Evolutionary conservation across 202 grass and related monocot genomes (phyloP).

Genomic region (Panicum hallii): DNA sequence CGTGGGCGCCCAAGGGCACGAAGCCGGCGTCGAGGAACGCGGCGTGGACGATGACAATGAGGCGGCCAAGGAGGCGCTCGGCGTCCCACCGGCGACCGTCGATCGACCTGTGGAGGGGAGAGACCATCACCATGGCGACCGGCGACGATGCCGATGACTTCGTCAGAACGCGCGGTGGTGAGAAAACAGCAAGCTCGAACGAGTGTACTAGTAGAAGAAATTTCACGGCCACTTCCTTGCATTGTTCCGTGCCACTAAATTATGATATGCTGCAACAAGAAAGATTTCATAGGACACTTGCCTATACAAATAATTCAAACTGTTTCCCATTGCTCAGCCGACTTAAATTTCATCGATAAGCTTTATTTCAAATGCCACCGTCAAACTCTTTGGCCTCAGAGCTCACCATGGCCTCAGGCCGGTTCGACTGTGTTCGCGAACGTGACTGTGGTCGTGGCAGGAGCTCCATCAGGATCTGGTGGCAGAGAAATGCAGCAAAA

Average conservation of each 20-base stretch:
- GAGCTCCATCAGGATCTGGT: too few relatives aligned
- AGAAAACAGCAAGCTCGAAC: not conserved
- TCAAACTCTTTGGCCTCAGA: too few relatives aligned
- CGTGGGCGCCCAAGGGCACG: not conserved
- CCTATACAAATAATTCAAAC: too few relatives aligned
- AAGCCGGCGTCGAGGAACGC: conserved; percentile 30
- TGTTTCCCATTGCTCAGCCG: too few relatives aligned
- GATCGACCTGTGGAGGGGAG: conserved; percentile 38
- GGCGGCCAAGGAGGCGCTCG: conserved; percentile 12
- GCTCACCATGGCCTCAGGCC: too few relatives aligned
- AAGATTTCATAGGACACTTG: too few relatives aligned
- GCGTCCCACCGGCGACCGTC: not conserved
- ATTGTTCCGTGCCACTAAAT: not conserved
- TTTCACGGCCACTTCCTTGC: not conserved
- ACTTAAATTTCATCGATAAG: too few relatives aligned
- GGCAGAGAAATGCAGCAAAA: too few relatives aligned
- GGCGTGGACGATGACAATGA: conserved; percentile 26
- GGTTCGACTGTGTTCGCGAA: too few relatives aligned
- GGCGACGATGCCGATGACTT: not conserved
- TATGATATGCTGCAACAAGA: not conserved
- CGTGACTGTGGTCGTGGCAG: too few relatives aligned
- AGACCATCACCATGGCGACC: not conserved
- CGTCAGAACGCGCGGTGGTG: not conserved
- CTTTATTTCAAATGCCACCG: too few relatives aligned
- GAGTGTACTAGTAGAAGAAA: not conserved